A percentile compares a stretch with the other conserved stretches of the same genome.
phyloP scores from a whole-genome alignment of 2,329 filamentous ascomycete genomes.

The Lecanicillium sp. region DNA sequence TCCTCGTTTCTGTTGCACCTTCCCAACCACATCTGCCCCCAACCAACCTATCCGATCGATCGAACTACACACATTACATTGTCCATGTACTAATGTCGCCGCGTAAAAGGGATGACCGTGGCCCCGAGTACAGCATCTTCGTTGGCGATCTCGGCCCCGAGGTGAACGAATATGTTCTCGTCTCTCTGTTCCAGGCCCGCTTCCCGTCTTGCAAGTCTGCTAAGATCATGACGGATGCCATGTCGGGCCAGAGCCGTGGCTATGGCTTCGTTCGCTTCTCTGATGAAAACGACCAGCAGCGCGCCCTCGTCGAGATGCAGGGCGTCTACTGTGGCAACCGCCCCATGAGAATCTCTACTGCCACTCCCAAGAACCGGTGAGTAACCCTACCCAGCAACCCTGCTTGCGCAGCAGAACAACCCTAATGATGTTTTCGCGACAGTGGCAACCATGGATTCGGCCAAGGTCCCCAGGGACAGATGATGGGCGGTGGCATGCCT shows the following conservation, averaged over 20 bases:
- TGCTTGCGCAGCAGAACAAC: background rate
- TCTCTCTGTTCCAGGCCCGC: constrained; percentile 92
- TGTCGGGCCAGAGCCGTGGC: constrained; percentile 93
- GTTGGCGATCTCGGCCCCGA: constrained; percentile 96
- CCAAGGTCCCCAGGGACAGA: constrained; percentile 35
- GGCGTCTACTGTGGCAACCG: constrained; percentile 98
- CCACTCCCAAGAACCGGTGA: constrained; percentile 86
- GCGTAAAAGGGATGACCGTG: constrained; percentile 74
- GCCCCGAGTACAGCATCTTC: constrained; percentile 94
- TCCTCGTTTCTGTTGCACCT: too few relatives aligned
- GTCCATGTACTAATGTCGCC: constrained; percentile 3
- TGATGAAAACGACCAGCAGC: constrained; percentile 92
- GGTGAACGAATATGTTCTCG: constrained; percentile 96
- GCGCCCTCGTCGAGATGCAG: constrained; percentile 95
- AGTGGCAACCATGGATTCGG: constrained; percentile 33
- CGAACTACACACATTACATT: too few relatives aligned
- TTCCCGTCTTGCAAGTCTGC: constrained; percentile 98
- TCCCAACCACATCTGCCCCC: too few relatives aligned
- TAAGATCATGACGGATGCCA: constrained; percentile 99
- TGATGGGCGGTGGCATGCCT: constrained; percentile 38
- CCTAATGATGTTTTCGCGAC: constrained; percentile 9
- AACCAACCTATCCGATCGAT: too few relatives aligned
- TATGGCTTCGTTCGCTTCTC: constrained; percentile 98
- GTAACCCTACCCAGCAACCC: constrained; percentile 12
- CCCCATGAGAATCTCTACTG: constrained; percentile 96